Evolutionary conservation across 148 eudicot genomes (phyloP).

Genomic region (Talinum fruticosum): DNA sequence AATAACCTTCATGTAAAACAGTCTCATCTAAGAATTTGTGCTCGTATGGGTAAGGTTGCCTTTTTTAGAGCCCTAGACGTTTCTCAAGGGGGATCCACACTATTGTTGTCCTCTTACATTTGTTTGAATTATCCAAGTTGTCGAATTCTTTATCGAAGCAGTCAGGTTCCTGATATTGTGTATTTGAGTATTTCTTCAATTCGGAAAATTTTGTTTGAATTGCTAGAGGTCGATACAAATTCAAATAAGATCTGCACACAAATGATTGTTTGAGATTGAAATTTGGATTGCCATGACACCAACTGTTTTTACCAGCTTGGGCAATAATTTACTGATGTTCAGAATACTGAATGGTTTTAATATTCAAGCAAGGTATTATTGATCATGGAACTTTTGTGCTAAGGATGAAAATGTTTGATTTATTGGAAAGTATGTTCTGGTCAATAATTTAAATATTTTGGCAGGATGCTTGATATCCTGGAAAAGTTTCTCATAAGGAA

Average conservation of each 20-base stretch:
- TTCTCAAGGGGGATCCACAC: no score
- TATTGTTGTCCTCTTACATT: no score
- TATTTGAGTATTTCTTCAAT: neutral
- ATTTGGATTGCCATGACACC: neutral
- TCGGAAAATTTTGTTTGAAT: neutral
- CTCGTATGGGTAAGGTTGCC: no score
- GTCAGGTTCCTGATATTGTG: no score
- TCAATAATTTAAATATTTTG: conserved; percentile 20
- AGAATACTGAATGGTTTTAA: neutral
- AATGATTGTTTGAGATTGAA: neutral
- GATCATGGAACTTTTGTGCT: neutral
- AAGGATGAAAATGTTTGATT: neutral
- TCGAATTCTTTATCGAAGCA: no score
- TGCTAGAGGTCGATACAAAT: neutral
- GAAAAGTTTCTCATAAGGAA: conserved; percentile 88
- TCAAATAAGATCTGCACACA: neutral
- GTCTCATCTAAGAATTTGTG: no score
- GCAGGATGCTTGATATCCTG: conserved; percentile 91
- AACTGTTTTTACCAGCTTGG: neutral
- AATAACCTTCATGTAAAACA: no score
- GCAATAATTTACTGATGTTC: neutral
- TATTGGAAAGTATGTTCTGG: neutral
- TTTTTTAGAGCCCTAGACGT: no score
- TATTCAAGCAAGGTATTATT: neutral
- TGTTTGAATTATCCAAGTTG: no score